A percentile compares a stretch with the other conserved stretches of the same genome.
These are phyloP conservation scores for Leccinum boreale DNA, from an alignment of 768 basidiomycete genomes.

Conservation along the genomic window DNA sequence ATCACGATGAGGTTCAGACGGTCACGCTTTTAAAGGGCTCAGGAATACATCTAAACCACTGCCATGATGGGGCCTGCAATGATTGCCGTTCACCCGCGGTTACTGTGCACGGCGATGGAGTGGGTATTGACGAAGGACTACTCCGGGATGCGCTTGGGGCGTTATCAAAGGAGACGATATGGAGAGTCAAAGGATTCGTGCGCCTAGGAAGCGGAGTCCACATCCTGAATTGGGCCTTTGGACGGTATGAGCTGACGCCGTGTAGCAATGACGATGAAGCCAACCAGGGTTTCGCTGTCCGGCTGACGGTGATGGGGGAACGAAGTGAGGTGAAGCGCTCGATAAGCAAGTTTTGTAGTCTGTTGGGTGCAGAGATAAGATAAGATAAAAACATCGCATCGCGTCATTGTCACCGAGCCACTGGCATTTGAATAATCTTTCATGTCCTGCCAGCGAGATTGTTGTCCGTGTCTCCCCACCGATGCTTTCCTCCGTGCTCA, in stretches of 20 bases:
- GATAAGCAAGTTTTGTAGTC: conserved; percentile 50
- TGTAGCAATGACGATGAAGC: conserved; percentile 26
- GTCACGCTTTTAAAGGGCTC: conserved; percentile 55
- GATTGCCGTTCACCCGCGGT: background rate
- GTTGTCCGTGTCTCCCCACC: conserved; percentile 9
- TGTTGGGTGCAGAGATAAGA: conserved; percentile 35
- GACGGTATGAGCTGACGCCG: conserved; percentile 66
- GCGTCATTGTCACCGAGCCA: conserved; percentile 2
- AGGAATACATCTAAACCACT: conserved; percentile 12
- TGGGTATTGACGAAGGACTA: conserved; percentile 27
- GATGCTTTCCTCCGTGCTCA: conserved; percentile 33
- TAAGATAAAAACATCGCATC: conserved; percentile 5
- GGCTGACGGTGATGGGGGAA: conserved; percentile 90
- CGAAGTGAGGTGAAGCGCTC: conserved; percentile 70
- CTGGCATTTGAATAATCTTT: conserved; percentile 5
- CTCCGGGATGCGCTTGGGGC: conserved; percentile 46
- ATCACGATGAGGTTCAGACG: conserved; percentile 87
- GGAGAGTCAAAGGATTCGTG: conserved; percentile 87
- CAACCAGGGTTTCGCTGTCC: conserved; percentile 37
- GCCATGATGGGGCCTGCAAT: conserved; percentile 7
- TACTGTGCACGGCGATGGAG: background rate
- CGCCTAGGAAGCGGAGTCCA: conserved; percentile 41
- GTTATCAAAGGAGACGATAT: conserved; percentile 67
- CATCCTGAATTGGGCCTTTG: conserved; percentile 94
- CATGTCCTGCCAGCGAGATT: background rate